Evolutionary conservation across 169 alveolate species (phyloP), one percentile per base, ranked within the genome.

Genomic region (Blepharisma undulans): DNA sequence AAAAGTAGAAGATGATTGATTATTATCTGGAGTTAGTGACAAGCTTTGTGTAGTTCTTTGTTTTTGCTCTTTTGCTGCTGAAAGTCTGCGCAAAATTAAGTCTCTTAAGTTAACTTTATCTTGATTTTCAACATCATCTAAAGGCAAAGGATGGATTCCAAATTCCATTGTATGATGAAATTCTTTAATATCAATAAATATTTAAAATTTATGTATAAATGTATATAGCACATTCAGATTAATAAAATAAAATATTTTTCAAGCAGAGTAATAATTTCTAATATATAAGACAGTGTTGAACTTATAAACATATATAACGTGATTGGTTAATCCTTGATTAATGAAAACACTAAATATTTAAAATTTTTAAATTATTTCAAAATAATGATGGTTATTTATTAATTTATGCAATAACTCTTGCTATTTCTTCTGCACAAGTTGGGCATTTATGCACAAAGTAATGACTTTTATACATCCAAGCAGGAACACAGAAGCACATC

Each of bases 391-490:
- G 66, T 48, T 36, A 48, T 48, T 48, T 48, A 48, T 48, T 48
- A 48, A 48, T 48, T 48, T 48, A 48, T 48, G 66, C 66, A 48
- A 48, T 48, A 78, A 78, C 25, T 32, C 60, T 78, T 7, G 86
- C 86, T 2, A 78, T 78, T 21, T 78, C 86, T 27, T 27, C 29
- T 29, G 61, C 86, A 6, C 86, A 78, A 78, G 29, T 25, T 21
- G 86, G 86, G 86, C 86, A 78, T 34, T 78, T 78, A 60, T 82
- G 89, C 2, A 82, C 29, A 21, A 82, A 30, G 71, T 82, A 32
- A 21, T 59, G 29, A 21, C 60, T 34, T 33, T 30, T 82, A 60
- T 82, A 82, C 77, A 82, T 34, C 32, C 89, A 82, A 82, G 72
- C 34, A 82, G 89, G 89, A 4, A 60, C 22, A n/a, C 33, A 22